phyloP scores from a whole-genome alignment of 2,329 filamentous ascomycete species.

The Aspergillus transmontanensis region DNA sequence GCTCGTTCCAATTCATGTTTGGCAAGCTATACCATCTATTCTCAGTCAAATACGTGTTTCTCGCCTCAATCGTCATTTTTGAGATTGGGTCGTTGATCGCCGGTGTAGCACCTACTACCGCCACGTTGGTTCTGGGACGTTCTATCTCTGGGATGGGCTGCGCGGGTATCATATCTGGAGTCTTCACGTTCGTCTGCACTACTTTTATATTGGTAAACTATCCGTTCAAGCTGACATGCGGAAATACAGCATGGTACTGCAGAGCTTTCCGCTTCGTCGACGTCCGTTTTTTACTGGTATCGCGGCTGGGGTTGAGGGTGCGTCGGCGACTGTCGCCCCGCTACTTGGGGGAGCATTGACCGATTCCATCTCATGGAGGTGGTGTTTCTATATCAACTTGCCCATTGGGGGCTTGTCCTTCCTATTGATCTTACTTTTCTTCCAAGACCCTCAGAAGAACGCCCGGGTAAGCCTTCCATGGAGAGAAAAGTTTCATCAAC shows the following conservation, averaged over 20 bases:
- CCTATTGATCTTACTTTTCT: conserved; percentile 50
- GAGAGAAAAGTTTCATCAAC: conserved; percentile 28
- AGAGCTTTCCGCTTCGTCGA: not conserved
- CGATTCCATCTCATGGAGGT: conserved; percentile 11
- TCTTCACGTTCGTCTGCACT: conserved; percentile 1
- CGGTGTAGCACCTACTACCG: conserved; percentile 1
- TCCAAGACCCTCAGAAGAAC: conserved; percentile 42
- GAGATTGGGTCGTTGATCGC: conserved; percentile 8
- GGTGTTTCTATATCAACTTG: conserved; percentile 46
- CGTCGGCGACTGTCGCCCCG: not conserved
- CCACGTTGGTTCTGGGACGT: conserved; percentile 5
- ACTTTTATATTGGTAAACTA: too few species aligned
- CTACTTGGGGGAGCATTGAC: conserved; percentile 10
- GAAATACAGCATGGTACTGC: not conserved
- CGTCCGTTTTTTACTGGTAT: conserved; percentile 1
- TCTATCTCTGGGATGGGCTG: conserved; percentile 8
- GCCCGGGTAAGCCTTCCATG: conserved; percentile 26
- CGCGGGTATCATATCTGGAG: conserved; percentile 7
- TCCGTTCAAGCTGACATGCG: not conserved
- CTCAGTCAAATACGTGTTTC: conserved; percentile 5
- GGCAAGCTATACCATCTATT: conserved; percentile 10
- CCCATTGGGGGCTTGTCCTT: conserved; percentile 42
- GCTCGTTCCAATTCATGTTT: conserved; percentile 10
- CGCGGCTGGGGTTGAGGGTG: not conserved
- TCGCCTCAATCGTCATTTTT: conserved; percentile 4